Evolutionary conservation across 2,329 filamentous ascomycete genomes (phyloP), one percentile per base, ranked within the genome.

Genomic region (Stylonectria norvegica): DNA sequence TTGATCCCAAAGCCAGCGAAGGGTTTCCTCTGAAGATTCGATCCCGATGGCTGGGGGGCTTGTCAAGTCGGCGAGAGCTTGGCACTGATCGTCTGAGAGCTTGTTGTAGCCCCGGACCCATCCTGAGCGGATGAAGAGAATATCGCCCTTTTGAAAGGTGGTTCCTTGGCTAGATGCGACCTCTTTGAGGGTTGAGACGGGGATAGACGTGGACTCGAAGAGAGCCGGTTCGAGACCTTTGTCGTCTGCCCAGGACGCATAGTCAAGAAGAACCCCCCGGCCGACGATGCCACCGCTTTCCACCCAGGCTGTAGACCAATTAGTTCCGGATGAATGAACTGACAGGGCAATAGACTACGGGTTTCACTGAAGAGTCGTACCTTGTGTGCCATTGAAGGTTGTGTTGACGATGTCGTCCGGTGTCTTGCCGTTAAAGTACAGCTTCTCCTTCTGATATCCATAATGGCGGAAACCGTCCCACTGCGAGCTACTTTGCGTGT

Each of bases 1-100:
- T 5, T 72, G 66, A 38, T 79, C 71, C 76, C 77, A 81, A 14
- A 81, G 61, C 77, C 78, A 82, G 25, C 68, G 65, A 11, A 78
- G 63, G 5, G 69, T 71, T 5, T 65, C 67, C 12, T 70, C 62
- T 3, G 67, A 69, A 1, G 71, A 70, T 35, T 75, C 66, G 2
- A 78, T 62, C 1, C 75, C 76, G 39, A 60, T 55, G 5, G 54
- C 44, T 2, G 64, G 57, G 0, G 62, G 62, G 0, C 56, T 42
- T 0, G 50, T 46, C 5, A 56, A 55, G 5, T 58, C 54, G 3
- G 61, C 59, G 2, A 71, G 51, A 5, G 65, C 50, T 2, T 52
- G 56, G 16, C 69, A 63, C 37, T 72, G 60, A 5, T 64, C 62
- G 1, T 53, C 46, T 1, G 62, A 50, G 3, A 69, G 56, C 6